phyloP scores from a whole-genome alignment of 345 rosid genomes.

The Linum trigynum region DNA sequence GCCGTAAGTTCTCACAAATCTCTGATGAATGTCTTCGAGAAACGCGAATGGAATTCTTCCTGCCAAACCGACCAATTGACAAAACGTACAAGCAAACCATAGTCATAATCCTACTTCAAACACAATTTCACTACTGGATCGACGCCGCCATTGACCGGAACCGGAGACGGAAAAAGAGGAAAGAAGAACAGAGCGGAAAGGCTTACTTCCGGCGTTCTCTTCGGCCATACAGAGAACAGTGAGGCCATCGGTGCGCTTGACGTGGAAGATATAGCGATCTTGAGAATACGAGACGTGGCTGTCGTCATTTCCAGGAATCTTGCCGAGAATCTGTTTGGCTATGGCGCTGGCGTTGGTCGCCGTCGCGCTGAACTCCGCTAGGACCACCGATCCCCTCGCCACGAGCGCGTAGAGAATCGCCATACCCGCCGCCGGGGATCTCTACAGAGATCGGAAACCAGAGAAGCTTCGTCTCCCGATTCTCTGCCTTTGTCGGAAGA shows the following conservation, averaged over 20 bases:
- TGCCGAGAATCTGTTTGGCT: slow-evolving; percentile 75
- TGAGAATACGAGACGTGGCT: slow-evolving; percentile 85
- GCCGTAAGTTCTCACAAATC: slow-evolving; percentile 63
- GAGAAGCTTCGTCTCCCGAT: neutral
- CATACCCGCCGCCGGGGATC: slow-evolving; percentile 28
- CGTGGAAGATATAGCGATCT: slow-evolving; percentile 84
- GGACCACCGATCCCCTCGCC: slow-evolving; percentile 83
- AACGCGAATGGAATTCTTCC: slow-evolving; percentile 90
- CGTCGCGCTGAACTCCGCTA: slow-evolving; percentile 72
- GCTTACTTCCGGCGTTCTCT: slow-evolving; percentile 76
- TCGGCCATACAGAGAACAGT: slow-evolving; percentile 98
- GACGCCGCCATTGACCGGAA: neutral
- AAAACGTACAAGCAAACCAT: neutral
- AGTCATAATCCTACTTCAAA: neutral
- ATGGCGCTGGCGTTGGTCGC: slow-evolving; percentile 75
- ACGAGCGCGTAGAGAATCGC: slow-evolving; percentile 84
- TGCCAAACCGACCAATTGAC: slow-evolving; percentile 13
- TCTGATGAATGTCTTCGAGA: slow-evolving; percentile 90
- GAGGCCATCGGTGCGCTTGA: slow-evolving; percentile 95
- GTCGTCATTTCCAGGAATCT: slow-evolving; percentile 61
- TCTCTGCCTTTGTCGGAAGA: neutral
- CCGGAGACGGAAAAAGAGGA: neutral
- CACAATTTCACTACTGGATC: neutral
- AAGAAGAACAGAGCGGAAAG: neutral
- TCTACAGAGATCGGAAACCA: neutral